Evolutionary conservation across 1,139 yeast genomes (phyloP).

Genomic region (Hanseniaspora gamundiae): DNA sequence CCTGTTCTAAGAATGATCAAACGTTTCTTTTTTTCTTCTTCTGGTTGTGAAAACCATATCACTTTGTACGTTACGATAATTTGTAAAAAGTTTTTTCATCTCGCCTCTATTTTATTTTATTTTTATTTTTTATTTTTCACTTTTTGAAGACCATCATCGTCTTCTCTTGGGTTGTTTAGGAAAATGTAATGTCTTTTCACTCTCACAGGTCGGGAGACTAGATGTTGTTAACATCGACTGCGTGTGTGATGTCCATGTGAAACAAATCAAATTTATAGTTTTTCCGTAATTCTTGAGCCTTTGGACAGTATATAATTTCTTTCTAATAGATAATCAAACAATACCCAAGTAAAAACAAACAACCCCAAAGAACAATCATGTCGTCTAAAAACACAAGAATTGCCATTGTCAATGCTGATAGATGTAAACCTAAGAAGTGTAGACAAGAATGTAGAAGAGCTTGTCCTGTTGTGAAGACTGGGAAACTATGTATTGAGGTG

Average conservation of each 20-base stretch:
- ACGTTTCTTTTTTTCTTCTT: not conserved
- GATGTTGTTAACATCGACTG: no score
- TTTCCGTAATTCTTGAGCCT: no score
- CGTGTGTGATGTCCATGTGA: no score
- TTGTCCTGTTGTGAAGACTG: slow-evolving; percentile 96
- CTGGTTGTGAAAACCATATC: not conserved
- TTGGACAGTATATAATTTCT: no score
- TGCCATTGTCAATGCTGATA: slow-evolving; percentile 88
- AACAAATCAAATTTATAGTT: no score
- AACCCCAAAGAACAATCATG: slow-evolving; percentile 25
- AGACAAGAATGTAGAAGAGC: slow-evolving; percentile 94
- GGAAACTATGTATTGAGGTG: slow-evolving; percentile 94
- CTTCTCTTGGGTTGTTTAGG: no score
- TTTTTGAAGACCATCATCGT: not conserved
- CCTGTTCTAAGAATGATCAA: no score
- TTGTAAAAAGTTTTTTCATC: no score
- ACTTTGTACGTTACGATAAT: not conserved
- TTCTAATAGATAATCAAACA: no score
- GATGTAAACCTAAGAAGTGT: slow-evolving; percentile 95
- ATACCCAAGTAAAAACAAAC: not conserved
- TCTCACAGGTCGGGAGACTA: no score
- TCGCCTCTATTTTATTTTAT: no score
- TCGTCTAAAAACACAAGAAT: slow-evolving; percentile 67
- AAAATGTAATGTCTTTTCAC: no score
- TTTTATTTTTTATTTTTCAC: not conserved